phyloP scores from a whole-genome alignment of 495 filamentous ascomycete species.

The Barbatosphaeria neglecta region DNA sequence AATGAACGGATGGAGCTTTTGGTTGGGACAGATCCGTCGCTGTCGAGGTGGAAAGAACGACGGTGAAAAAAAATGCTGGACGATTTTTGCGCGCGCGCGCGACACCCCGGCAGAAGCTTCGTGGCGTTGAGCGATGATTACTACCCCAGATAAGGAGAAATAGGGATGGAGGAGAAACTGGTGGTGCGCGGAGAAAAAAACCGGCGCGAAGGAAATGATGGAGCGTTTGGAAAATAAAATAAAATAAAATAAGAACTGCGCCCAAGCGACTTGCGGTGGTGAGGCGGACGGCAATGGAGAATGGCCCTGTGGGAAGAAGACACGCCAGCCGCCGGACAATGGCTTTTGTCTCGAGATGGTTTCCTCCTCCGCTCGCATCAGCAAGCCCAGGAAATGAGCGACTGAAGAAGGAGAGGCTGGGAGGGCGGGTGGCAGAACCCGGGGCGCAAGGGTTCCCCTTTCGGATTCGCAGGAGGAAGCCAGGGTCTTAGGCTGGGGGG shows the following conservation, averaged over 20 bases:
- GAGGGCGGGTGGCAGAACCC: not conserved
- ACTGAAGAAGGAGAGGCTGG: not conserved
- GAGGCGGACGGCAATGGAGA: not conserved
- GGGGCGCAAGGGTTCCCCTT: not conserved
- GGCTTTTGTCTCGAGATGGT: not conserved
- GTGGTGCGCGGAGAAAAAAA: too few species aligned
- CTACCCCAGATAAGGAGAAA: not conserved
- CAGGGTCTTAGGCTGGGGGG: too few species aligned
- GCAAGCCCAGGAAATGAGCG: not conserved
- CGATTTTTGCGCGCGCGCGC: not conserved
- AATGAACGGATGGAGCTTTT: not conserved
- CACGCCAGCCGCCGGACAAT: not conserved
- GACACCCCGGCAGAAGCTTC: not conserved
- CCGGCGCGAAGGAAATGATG: not conserved
- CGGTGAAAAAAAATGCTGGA: not conserved
- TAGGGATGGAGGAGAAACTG: not conserved
- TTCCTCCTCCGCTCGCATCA: not conserved
- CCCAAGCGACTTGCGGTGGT: not conserved
- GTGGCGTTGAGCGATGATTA: not conserved
- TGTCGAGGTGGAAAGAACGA: not conserved
- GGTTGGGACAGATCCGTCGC: too few species aligned
- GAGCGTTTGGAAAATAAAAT: not conserved
- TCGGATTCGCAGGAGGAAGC: not conserved
- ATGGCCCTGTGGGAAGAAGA: not conserved
- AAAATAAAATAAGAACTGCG: not conserved